phyloP scores from a whole-genome alignment of 75 land plant genomes.

The Selaginella moellendorffii region DNA sequence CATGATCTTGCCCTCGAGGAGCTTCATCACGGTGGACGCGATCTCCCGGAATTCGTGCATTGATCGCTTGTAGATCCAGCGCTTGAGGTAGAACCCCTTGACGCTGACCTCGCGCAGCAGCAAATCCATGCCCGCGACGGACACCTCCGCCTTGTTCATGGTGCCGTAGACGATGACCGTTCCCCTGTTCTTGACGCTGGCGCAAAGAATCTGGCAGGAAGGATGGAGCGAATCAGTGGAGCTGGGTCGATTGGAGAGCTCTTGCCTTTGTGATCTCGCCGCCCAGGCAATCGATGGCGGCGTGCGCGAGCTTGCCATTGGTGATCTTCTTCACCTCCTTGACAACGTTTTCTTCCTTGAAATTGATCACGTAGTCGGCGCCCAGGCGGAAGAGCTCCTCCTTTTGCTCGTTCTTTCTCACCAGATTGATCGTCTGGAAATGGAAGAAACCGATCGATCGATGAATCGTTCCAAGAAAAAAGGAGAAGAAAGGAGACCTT shows the following conservation, averaged over 20 bases:
- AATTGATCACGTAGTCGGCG: neutral
- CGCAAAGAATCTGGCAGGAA: neutral
- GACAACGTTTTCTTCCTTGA: slow-evolving; percentile 8
- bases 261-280: slow-evolving; percentile 17
- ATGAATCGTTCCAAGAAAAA: no score
- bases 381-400: slow-evolving; percentile 13
- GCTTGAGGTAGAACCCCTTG: neutral
- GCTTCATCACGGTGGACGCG: neutral
- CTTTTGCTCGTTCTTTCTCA: slow-evolving; percentile 14
- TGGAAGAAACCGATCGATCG: neutral
- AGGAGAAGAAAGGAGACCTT: no score
- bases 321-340: slow-evolving; percentile 15
- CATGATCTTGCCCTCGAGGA: neutral
- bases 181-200: neutral
- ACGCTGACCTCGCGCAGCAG: neutral
- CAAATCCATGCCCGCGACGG: neutral
- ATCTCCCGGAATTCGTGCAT: neutral
- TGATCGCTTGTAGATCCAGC: neutral
- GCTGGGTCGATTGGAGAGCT: no score
- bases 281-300: slow-evolving; percentile 8
- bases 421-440: slow-evolving; percentile 17
- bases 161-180: neutral
- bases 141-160: neutral
- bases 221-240: no score
- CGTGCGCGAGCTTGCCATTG: slow-evolving; percentile 10